These are phyloP conservation scores for Lecanicillium sp. DNA, from an alignment of 2,329 filamentous ascomycete genomes.

Conservation along the genomic window DNA sequence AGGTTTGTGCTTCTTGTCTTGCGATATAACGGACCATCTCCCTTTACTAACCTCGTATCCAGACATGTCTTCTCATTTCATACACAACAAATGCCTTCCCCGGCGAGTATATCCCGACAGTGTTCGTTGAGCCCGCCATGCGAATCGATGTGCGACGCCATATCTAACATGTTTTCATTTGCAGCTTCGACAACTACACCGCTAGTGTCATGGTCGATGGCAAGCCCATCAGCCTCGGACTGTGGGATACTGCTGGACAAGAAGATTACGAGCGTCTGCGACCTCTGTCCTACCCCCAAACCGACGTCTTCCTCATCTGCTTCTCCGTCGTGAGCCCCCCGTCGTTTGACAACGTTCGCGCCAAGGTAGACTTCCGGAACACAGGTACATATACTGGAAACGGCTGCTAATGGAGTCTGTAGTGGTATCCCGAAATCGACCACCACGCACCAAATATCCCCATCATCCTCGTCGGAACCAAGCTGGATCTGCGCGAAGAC, in stretches of 20 bases:
- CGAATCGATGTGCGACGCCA: slow-evolving; percentile 2
- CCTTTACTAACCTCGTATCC: slow-evolving; percentile 19
- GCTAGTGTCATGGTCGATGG: slow-evolving; percentile 98
- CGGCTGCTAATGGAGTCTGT: slow-evolving; percentile 3
- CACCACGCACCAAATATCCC: slow-evolving; percentile 93
- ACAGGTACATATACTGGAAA: neutral
- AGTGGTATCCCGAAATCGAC: slow-evolving; percentile 98
- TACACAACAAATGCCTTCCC: slow-evolving; percentile 99
- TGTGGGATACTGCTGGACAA: slow-evolving; percentile 98
- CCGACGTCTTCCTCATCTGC: slow-evolving; percentile 96
- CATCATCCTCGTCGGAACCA: slow-evolving; percentile 94
- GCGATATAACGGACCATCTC: slow-evolving; percentile 1
- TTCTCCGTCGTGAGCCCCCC: slow-evolving; percentile 97
- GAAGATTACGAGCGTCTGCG: slow-evolving; percentile 96
- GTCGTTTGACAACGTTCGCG: slow-evolving; percentile 97
- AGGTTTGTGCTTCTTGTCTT: slow-evolving; percentile 50
- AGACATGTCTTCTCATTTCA: slow-evolving; percentile 98
- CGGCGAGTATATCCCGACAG: slow-evolving; percentile 99
- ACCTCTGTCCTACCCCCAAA: slow-evolving; percentile 94
- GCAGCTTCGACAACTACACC: slow-evolving; percentile 96
- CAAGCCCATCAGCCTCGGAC: slow-evolving; percentile 89
- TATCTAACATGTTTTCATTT: slow-evolving; percentile 11
- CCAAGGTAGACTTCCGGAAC: slow-evolving; percentile 60
- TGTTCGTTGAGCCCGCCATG: slow-evolving; percentile 49
- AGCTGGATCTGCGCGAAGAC: slow-evolving; percentile 91